Conservation (phyloP, 2,329 filamentous ascomycete genomes). For the Colletotrichum australisinense region DNA sequence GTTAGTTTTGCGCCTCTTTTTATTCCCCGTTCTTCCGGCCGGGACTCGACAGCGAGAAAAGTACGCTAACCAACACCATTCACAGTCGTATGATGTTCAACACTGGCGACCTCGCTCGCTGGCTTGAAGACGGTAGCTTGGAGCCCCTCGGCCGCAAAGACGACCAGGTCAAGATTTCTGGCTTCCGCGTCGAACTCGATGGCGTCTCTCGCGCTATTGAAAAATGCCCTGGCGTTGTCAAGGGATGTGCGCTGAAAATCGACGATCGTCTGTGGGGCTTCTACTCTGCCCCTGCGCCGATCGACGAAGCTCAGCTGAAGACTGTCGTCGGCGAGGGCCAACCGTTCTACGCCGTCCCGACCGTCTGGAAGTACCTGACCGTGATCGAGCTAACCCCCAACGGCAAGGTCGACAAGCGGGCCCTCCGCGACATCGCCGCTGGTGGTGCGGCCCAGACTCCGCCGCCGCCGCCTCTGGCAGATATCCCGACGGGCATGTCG, state of each 20-base stretch:
- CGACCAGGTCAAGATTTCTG: constrained; percentile 69
- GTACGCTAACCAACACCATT: neutral
- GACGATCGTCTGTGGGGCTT: constrained; percentile 63
- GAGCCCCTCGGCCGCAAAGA: constrained; percentile 68
- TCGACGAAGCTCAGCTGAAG: constrained; percentile 51
- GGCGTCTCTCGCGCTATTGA: constrained; percentile 64
- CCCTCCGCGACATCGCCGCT: constrained; percentile 50
- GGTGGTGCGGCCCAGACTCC: neutral
- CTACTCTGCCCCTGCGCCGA: constrained; percentile 48
- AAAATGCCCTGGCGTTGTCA: constrained; percentile 56
- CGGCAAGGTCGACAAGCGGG: constrained; percentile 66
- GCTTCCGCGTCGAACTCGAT: constrained; percentile 71
- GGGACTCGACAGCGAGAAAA: neutral
- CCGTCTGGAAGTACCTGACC: constrained; percentile 53
- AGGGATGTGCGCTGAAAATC: constrained; percentile 60
- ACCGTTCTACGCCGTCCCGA: constrained; percentile 67
- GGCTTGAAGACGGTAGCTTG: constrained; percentile 64
- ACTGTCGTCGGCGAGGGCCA: constrained; percentile 54
- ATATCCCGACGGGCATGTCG: constrained; percentile 1
- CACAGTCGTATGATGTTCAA: constrained; percentile 65
- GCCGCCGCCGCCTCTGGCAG: neutral
- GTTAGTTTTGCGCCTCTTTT: constrained; percentile 45
- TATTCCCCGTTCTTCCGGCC: neutral
- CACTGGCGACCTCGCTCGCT: constrained; percentile 68
- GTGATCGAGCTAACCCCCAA: constrained; percentile 63